These are phyloP conservation scores for Backusella tuberculispora DNA, from an alignment of 192 early-diverging fungal species.

Conservation along the genomic window DNA sequence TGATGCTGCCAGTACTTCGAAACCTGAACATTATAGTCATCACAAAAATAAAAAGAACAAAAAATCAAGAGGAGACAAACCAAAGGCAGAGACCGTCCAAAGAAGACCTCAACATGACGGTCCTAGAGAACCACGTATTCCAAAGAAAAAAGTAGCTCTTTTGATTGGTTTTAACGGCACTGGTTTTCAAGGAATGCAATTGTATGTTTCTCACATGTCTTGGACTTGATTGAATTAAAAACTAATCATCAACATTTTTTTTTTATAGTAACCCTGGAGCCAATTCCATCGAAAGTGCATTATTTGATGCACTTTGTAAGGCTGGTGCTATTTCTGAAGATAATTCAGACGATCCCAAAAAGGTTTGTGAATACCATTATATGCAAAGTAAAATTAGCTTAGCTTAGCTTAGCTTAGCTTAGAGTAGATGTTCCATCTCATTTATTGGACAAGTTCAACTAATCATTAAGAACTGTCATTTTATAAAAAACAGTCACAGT, in stretches of 20 bases:
- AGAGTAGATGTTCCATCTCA: not conserved
- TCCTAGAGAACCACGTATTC: constrained; percentile 55
- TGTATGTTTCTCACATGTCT: constrained; percentile 53
- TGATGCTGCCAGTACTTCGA: not conserved
- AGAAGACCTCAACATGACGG: constrained; percentile 35
- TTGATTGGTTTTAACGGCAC: constrained; percentile 94
- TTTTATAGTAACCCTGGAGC: constrained; percentile 70
- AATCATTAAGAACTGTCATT: not conserved
- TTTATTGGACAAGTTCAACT: not conserved
- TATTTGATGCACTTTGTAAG: constrained; percentile 84
- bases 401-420: not conserved
- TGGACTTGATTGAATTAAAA: not conserved
- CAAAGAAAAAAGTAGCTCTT: constrained; percentile 90
- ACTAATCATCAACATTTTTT: not conserved
- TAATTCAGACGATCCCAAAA: constrained; percentile 83
- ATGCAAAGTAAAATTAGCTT: not conserved
- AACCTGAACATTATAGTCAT: not conserved
- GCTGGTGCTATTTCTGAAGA: constrained; percentile 85
- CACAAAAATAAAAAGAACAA: not conserved
- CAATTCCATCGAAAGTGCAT: constrained; percentile 86
- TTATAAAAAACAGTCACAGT: constrained; percentile 67
- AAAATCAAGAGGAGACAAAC: not conserved
- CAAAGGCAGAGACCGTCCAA: not conserved
- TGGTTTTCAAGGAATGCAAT: constrained; percentile 97
- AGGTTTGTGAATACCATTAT: constrained; percentile 38